Evolutionary conservation across 441 rosid genomes (phyloP).

Genomic region (Pelargonium australe): DNA sequence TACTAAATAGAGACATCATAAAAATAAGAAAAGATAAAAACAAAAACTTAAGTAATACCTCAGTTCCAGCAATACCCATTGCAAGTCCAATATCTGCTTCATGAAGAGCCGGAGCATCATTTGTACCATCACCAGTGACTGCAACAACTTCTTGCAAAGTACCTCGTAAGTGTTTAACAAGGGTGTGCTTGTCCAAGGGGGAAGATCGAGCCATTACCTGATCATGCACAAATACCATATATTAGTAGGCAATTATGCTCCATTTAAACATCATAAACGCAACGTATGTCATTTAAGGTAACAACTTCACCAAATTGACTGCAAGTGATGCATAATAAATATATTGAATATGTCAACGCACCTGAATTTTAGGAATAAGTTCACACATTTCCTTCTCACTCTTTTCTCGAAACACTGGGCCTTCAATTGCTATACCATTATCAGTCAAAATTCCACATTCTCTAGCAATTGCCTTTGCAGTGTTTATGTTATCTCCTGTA

Average conservation of each 20-base stretch:
- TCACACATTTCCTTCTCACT: slow-evolving; percentile 34
- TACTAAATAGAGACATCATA: neutral
- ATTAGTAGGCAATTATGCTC: neutral
- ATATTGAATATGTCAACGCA: slow-evolving; percentile 16
- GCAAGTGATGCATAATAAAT: neutral
- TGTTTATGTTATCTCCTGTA: slow-evolving; percentile 49
- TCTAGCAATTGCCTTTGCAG: slow-evolving; percentile 52
- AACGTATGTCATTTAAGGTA: neutral
- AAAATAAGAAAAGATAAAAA: neutral
- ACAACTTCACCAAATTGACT: neutral
- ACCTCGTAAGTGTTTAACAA: slow-evolving; percentile 39
- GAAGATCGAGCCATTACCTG: slow-evolving; percentile 56
- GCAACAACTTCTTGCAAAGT: slow-evolving; percentile 47
- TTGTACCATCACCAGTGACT: slow-evolving; percentile 54
- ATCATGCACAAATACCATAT: too few relatives aligned
- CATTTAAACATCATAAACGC: neutral
- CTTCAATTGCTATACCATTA: slow-evolving; percentile 46
- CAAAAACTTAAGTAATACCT: slow-evolving; percentile 25
- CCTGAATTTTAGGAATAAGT: slow-evolving; percentile 59
- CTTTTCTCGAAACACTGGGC: slow-evolving; percentile 40
- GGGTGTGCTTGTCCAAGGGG: slow-evolving; percentile 51
- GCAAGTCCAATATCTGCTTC: slow-evolving; percentile 60
- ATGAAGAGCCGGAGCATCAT: slow-evolving; percentile 57
- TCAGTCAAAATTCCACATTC: slow-evolving; percentile 49
- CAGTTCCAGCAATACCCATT: slow-evolving; percentile 57